These are phyloP conservation scores for Nicotiana rustica DNA, from an alignment of 305 asterid species.

Conservation along the genomic window DNA sequence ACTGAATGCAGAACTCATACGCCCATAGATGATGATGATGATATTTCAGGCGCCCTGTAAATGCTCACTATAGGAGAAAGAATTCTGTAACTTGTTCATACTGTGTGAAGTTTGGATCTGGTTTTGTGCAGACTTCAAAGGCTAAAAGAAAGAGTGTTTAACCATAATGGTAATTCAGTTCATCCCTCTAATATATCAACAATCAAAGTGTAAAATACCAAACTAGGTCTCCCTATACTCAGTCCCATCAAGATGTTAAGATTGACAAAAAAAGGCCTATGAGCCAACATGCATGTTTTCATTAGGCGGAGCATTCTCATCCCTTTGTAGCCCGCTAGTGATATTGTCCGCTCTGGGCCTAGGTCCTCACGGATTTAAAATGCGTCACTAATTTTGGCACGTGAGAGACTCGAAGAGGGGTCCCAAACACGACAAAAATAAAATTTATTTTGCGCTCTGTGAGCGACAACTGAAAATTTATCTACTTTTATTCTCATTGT, in stretches of 20 bases:
- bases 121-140: constrained; percentile 11
- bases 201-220: not conserved
- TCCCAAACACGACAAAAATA: no score
- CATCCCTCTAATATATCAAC: not conserved
- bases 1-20: not conserved
- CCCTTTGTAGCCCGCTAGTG: not conserved
- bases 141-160: not conserved
- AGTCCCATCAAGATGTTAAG: not conserved
- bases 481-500: no score
- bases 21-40: not conserved
- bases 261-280: not conserved
- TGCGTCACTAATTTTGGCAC: no score
- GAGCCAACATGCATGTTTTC: not conserved
- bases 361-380: no score
- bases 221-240: not conserved
- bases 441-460: no score
- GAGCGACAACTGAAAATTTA: no score
- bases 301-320: not conserved
- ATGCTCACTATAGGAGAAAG: not conserved
- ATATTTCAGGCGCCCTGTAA: constrained; percentile 15
- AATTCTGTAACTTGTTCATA: not conserved
- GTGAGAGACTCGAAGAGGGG: no score
- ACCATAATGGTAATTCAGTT: not conserved
- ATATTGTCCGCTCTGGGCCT: no score
- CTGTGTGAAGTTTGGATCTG: not conserved